phyloP scores from a whole-genome alignment of 2,329 filamentous ascomycete genomes.

The Fusarium tuaranense region DNA sequence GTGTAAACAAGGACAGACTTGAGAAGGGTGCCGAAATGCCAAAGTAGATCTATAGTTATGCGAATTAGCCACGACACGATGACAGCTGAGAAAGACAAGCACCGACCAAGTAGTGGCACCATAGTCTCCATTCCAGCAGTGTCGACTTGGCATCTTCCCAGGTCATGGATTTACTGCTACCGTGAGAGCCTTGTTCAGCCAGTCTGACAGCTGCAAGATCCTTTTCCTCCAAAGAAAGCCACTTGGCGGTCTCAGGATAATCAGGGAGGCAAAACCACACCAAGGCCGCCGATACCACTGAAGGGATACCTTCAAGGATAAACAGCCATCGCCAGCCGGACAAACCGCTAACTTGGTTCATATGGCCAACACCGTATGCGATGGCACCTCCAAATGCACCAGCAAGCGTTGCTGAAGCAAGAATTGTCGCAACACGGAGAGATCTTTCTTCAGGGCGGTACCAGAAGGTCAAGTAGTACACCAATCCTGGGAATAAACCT shows the following conservation, averaged over 20 bases:
- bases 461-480: conserved; percentile 71
- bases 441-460: conserved; percentile 78
- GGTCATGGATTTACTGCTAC: conserved; percentile 69
- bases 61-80: not conserved
- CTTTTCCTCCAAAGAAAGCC: conserved; percentile 68
- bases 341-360: conserved; percentile 71
- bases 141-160: conserved; percentile 76
- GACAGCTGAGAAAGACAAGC: not conserved
- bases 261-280: conserved; percentile 77
- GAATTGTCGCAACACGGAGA: conserved; percentile 73
- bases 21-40: conserved; percentile 65
- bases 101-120: conserved; percentile 67
- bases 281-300: conserved; percentile 68
- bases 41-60: conserved; percentile 52
- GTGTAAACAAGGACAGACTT: conserved; percentile 68
- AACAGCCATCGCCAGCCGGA: conserved; percentile 75
- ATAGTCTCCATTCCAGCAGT: conserved; percentile 72
- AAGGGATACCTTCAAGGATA: conserved; percentile 71
- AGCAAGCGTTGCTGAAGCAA: conserved; percentile 73
- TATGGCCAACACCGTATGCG: conserved; percentile 76
- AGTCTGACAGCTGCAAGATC: conserved; percentile 58
- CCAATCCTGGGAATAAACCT: conserved; percentile 40
- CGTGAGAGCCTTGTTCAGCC: conserved; percentile 50
- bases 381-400: conserved; percentile 78
- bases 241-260: conserved; percentile 72